Conservation (phyloP, 2,329 filamentous ascomycete species). For the Aspergillus hortae region DNA sequence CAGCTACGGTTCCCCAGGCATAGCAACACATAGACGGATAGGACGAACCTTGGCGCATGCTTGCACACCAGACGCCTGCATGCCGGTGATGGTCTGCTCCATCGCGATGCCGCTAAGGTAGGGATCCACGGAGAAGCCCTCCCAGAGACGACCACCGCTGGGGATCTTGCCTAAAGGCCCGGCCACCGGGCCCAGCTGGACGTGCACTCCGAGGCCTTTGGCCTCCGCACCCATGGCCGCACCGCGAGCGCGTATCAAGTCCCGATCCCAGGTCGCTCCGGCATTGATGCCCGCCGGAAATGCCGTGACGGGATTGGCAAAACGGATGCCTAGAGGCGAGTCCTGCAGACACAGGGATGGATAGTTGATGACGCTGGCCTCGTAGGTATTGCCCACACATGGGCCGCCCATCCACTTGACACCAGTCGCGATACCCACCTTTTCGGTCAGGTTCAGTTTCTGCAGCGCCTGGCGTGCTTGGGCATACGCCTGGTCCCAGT, state of each 20-base stretch:
- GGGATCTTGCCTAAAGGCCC: background rate
- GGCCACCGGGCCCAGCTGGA: constrained; percentile 1
- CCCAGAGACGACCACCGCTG: constrained; percentile 1
- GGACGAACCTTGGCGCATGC: background rate
- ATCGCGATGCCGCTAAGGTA: background rate
- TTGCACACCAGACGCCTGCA: background rate
- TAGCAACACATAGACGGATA: no score
- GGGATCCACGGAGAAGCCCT: background rate
- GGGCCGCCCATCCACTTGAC: background rate
- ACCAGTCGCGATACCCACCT: no score
- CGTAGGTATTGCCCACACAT: constrained; percentile 6
- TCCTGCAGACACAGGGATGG: constrained; percentile 12
- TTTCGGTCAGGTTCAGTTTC: no score
- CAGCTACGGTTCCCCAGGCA: no score
- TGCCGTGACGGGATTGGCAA: background rate
- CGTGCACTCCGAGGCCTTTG: background rate
- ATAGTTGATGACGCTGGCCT: constrained; percentile 7
- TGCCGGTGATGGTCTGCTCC: background rate
- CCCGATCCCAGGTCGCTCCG: constrained; percentile 6
- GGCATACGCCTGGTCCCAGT: no score
- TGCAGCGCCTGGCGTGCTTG: no score
- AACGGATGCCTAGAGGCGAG: constrained; percentile 7
- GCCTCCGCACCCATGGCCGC: constrained; percentile 1
- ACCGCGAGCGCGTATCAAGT: background rate
- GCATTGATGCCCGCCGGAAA: constrained; percentile 5